phyloP scores from a whole-genome alignment of 2,329 filamentous ascomycete genomes.

The Hymenoscyphus albidus region DNA sequence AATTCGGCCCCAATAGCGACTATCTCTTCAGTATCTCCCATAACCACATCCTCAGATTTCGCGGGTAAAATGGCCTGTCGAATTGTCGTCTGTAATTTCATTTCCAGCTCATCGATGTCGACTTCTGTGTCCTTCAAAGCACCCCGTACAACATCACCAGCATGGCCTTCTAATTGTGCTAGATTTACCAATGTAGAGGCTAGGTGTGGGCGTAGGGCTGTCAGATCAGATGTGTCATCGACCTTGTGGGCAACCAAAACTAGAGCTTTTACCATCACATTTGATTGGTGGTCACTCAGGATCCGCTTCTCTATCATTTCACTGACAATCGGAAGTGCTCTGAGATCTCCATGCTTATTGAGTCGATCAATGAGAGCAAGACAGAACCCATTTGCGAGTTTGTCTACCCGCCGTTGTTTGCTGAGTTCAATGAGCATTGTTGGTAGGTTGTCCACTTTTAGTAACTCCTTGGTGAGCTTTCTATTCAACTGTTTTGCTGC shows the following conservation, averaged over 20 bases:
- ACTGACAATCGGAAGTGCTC: constrained; percentile 56
- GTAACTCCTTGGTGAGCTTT: constrained; percentile 64
- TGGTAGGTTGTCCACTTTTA: constrained; percentile 60
- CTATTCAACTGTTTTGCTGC: constrained; percentile 65
- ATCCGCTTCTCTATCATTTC: constrained; percentile 57
- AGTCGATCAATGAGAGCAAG: constrained; percentile 60
- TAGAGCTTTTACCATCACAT: constrained; percentile 62
- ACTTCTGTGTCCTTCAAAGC: constrained; percentile 64
- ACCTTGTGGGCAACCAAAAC: constrained; percentile 58
- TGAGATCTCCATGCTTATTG: constrained; percentile 55
- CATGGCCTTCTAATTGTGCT: constrained; percentile 54
- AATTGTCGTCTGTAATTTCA: constrained; percentile 68
- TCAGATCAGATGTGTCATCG: constrained; percentile 52
- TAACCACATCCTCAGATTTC: constrained; percentile 48
- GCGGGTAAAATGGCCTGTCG: constrained; percentile 52
- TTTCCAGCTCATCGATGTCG: constrained; percentile 71
- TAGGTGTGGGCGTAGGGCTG: constrained; percentile 57
- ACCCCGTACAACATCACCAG: constrained; percentile 62
- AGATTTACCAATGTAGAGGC: constrained; percentile 64
- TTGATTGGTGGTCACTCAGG: constrained; percentile 59
- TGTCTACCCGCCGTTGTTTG: constrained; percentile 63
- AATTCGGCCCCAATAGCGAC: constrained; percentile 32
- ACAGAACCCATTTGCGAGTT: constrained; percentile 68
- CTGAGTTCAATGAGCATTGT: constrained; percentile 58
- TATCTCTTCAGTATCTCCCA: constrained; percentile 40